phyloP scores from a whole-genome alignment of 2,329 filamentous ascomycete species.

The Microascus cirrosus region DNA sequence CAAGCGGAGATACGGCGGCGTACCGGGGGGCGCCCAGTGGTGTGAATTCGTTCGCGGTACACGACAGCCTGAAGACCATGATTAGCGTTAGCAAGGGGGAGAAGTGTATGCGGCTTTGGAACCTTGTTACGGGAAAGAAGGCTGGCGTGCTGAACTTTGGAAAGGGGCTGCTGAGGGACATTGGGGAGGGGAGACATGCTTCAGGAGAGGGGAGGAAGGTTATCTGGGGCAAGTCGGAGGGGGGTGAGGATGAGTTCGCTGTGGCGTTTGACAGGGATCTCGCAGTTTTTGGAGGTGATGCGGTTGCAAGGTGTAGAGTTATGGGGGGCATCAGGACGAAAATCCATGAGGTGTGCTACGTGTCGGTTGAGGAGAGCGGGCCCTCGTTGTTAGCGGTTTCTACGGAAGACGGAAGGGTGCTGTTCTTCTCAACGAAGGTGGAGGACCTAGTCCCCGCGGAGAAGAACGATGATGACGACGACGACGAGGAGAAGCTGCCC shows the following conservation, averaged over 20 bases:
- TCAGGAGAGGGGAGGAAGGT: constrained; percentile 77
- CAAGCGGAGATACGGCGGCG: constrained; percentile 81
- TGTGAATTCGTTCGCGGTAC: constrained; percentile 88
- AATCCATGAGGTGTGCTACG: constrained; percentile 70
- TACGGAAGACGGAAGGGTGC: constrained; percentile 79
- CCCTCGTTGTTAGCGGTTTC: constrained; percentile 55
- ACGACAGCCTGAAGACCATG: constrained; percentile 95
- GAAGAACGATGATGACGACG: constrained; percentile 14
- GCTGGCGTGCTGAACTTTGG: constrained; percentile 84
- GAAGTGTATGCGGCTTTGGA: constrained; percentile 88
- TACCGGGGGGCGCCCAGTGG: constrained; percentile 74
- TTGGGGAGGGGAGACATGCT: constrained; percentile 65
- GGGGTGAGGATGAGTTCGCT: constrained; percentile 69
- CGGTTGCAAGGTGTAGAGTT: constrained; percentile 65
- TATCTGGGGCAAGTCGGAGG: constrained; percentile 62
- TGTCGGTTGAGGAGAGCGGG: constrained; percentile 36
- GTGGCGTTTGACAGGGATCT: constrained; percentile 81
- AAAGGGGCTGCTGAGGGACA: constrained; percentile 57
- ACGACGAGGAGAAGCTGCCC: constrained; percentile 26
- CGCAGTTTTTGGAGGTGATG: constrained; percentile 81
- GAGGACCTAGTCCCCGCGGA: constrained; percentile 26
- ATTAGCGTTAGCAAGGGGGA: constrained; percentile 85
- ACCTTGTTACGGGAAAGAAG: constrained; percentile 91
- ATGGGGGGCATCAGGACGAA: constrained; percentile 61
- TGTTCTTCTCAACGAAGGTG: constrained; percentile 66